Evolutionary conservation across 768 basidiomycete genomes (phyloP).

Genomic region (Rhodotorula babjevae): DNA sequence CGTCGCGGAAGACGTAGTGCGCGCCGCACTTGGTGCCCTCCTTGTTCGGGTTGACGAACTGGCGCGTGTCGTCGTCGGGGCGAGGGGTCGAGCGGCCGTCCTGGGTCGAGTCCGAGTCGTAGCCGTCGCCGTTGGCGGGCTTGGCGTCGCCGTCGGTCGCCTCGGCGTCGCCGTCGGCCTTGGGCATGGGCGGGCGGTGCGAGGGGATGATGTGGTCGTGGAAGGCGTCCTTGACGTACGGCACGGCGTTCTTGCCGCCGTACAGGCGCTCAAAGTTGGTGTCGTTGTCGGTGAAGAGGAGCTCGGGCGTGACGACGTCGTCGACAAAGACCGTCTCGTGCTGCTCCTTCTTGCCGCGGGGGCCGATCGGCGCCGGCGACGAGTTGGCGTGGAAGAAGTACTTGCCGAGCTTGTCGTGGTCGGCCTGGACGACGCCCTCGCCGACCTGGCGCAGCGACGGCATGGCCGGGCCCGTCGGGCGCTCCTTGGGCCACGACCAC

Average conservation of each 20-base stretch:
- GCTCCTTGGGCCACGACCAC: conserved; percentile 78
- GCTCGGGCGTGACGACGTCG: conserved; percentile 70
- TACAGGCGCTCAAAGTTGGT: conserved; percentile 92
- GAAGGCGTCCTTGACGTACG: conserved; percentile 93
- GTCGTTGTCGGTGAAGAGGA: conserved; percentile 95
- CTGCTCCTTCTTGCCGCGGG: conserved; percentile 50
- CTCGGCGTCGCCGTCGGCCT: conserved; percentile 27
- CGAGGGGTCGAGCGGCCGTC: conserved; percentile 55
- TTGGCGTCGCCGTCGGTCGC: conserved; percentile 21
- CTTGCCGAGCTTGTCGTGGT: conserved; percentile 48
- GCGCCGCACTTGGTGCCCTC: conserved; percentile 88
- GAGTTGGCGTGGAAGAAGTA: conserved; percentile 79
- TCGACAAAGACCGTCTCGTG: conserved; percentile 55
- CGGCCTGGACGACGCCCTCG: conserved; percentile 47
- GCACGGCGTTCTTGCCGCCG: conserved; percentile 73
- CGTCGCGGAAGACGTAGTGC: conserved; percentile 79
- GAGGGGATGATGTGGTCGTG: conserved; percentile 90
- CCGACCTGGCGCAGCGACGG: conserved; percentile 47
- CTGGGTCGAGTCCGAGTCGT: conserved; percentile 33
- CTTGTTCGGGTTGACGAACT: conserved; percentile 78
- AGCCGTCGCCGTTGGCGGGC: conserved; percentile 24
- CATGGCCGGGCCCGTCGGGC: conserved; percentile 46
- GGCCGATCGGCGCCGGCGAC: conserved; percentile 82
- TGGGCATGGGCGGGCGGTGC: conserved; percentile 61
- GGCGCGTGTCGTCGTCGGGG: conserved; percentile 51